phyloP scores from a whole-genome alignment of 768 basidiomycete genomes.

The Candolleomyces aberdarensis region DNA sequence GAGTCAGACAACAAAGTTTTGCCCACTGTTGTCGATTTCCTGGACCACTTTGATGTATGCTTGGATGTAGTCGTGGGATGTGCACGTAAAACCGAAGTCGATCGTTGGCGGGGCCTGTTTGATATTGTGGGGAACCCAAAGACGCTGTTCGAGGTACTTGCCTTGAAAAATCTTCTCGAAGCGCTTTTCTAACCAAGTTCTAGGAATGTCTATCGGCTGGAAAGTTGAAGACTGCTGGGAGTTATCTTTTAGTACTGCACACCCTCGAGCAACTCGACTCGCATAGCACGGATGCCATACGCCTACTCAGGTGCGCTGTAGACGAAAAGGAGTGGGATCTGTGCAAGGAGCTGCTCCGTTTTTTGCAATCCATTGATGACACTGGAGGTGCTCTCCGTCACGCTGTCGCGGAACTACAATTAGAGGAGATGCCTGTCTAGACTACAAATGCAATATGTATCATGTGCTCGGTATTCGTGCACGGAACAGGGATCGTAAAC shows the following conservation, averaged over 20 bases:
- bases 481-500: no score
- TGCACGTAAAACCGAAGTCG: constrained; percentile 94
- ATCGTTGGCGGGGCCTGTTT: constrained; percentile 86
- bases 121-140: constrained; percentile 89
- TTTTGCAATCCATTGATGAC: constrained; percentile 90
- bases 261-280: constrained; percentile 89
- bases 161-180: neutral
- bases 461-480: no score
- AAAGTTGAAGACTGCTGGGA: constrained; percentile 83
- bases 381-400: constrained; percentile 66
- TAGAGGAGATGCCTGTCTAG: constrained; percentile 9
- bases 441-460: neutral
- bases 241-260: constrained; percentile 91
- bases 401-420: constrained; percentile 47
- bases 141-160: constrained; percentile 78
- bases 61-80: constrained; percentile 94
- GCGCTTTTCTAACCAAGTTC: constrained; percentile 1
- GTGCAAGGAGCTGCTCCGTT: constrained; percentile 88
- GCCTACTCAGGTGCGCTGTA: constrained; percentile 74
- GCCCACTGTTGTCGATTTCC: constrained; percentile 75
- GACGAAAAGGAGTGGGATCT: constrained; percentile 83
- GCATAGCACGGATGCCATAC: constrained; percentile 72
- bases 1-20: constrained; percentile 44
- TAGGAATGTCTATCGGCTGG: constrained; percentile 74
- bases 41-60: constrained; percentile 91